Evolutionary conservation across 2,329 filamentous ascomycete species (phyloP).

Genomic region (Cladophialophora chaetospira): DNA sequence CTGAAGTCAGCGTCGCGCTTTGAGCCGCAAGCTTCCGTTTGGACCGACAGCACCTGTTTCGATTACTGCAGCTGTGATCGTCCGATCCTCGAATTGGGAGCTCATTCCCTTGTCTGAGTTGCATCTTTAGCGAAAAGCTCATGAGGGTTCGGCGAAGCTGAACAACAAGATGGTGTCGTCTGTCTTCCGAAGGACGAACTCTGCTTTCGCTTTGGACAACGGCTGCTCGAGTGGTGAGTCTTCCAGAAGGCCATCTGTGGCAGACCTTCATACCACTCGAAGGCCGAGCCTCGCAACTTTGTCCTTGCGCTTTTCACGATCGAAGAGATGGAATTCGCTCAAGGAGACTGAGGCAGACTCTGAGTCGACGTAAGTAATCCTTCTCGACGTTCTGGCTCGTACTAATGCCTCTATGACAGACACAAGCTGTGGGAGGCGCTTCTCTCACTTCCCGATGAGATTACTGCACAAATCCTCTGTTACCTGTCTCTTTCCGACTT

Average conservation of each 20-base stretch:
- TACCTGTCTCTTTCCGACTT: slow-evolving; percentile 20
- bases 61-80: neutral
- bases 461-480: slow-evolving; percentile 24
- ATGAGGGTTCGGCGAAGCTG: neutral
- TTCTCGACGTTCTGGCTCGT: neutral
- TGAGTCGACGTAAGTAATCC: slow-evolving; percentile 20
- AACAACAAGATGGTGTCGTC: slow-evolving; percentile 13
- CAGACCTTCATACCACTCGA: slow-evolving; percentile 13
- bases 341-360: slow-evolving; percentile 3
- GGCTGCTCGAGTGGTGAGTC: slow-evolving; percentile 21
- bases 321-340: slow-evolving; percentile 15
- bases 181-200: slow-evolving; percentile 18
- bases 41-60: neutral
- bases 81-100: neutral
- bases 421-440: slow-evolving; percentile 24
- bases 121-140: neutral
- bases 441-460: slow-evolving; percentile 26
- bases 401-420: slow-evolving; percentile 6
- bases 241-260: slow-evolving; percentile 18
- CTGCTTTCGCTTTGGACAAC: slow-evolving; percentile 10
- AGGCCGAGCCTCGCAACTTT: slow-evolving; percentile 20
- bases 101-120: neutral
- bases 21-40: neutral
- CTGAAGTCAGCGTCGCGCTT: neutral
- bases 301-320: slow-evolving; percentile 18